Evolutionary conservation across 306 rosid genomes (phyloP), one percentile per base, ranked within the genome.

Genomic region (Cercis canadensis): DNA sequence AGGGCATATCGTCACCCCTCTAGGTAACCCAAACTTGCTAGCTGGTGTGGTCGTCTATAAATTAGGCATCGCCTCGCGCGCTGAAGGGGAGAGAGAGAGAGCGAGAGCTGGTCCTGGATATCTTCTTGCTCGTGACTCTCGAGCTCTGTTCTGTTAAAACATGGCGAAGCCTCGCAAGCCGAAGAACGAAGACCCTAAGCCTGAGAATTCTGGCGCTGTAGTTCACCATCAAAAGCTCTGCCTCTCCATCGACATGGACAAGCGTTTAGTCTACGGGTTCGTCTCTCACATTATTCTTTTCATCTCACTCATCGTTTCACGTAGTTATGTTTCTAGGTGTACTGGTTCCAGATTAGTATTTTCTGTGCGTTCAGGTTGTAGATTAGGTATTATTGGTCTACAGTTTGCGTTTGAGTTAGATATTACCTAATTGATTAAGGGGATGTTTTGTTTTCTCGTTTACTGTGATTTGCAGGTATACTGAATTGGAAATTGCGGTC

Each of bases 81-180:
- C 33, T 4, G 1, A 1, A 0, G 47, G 10, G 32, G 4, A 58
- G 40, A 31, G 29, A 32, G 2, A 36, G 7, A 1, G 43, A 17
- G 46, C 40, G 37, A 46, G 37, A 21, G 8, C 4, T 5, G 44
- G 15, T 0, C 64, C 52, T 32, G 13, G 69, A 62, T 55, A 24
- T 24, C 3, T 24, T 24, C 29, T 61, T 32, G 1, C 31, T 62
- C 58, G 21, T 47, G 39, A 8, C n/a, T n/a, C n/a, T 19, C 7
- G 12, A 33, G 18, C 45, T 31, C 46, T 32, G 41, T 12, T 9
- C 49, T 6, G 7, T 34, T 5, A 16, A 50, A 10, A 8, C 66
- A 94, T 87, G 99, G 99, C 96, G 63, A 94, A 94, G 83, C 95
- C 97, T 81, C 97, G 96, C 78, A 94, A 87, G 85, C 84, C 95